These are phyloP conservation scores for Immersiella caudata DNA, from an alignment of 495 filamentous ascomycete genomes.

Conservation along the genomic window DNA sequence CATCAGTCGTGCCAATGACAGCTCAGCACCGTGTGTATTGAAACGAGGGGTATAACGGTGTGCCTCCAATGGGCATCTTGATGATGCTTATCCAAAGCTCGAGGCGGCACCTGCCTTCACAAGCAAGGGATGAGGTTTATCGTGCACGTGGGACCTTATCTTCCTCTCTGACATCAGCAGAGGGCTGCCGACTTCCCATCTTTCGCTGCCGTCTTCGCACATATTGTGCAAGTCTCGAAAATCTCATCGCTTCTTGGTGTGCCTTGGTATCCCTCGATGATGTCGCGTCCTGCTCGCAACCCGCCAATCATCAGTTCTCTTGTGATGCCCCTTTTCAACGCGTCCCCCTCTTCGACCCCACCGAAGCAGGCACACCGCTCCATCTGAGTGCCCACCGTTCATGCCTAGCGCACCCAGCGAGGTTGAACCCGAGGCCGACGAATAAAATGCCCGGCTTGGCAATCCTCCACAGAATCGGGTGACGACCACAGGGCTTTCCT, in stretches of 20 bases:
- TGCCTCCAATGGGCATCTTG: not conserved
- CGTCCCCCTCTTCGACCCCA: conserved; percentile 9
- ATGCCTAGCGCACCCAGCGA: not conserved
- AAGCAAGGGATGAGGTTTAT: not conserved
- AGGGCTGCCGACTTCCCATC: not conserved
- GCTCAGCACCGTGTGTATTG: conserved; percentile 14
- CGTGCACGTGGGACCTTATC: not conserved
- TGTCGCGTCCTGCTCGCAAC: not conserved
- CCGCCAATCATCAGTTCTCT: not conserved
- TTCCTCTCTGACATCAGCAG: not conserved
- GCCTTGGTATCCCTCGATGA: too few relatives aligned
- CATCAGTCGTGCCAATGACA: conserved; percentile 15
- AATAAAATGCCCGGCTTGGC: conserved; percentile 15
- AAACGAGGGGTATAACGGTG: conserved; percentile 22
- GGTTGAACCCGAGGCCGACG: conserved; percentile 8
- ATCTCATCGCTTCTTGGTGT: not conserved
- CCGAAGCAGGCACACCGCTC: conserved; percentile 13
- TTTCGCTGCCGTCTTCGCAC: not conserved
- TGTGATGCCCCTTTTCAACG: conserved; percentile 20
- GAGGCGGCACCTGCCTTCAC: not conserved
- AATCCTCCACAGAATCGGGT: not conserved
- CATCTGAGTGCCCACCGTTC: not conserved
- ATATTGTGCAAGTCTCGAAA: not conserved
- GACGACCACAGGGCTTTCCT: not conserved
- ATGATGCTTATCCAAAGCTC: not conserved